Base-by-base conservation (phyloP, 257 asterid species). In the Ehretia macrophylla region DNA sequence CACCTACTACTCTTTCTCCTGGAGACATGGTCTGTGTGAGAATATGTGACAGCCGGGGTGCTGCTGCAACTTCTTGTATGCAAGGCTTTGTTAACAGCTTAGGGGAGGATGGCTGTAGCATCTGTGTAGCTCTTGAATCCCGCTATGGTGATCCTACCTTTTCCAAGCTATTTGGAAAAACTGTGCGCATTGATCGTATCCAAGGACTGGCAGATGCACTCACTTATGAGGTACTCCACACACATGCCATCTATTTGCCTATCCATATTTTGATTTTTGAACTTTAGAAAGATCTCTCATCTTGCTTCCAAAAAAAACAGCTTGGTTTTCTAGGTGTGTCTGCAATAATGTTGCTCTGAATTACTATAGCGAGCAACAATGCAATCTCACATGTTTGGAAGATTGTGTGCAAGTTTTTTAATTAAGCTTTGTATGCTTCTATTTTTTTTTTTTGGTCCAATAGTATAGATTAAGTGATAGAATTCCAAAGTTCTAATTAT, bases 11-110 rank as follows among this genome's bases (percentile, higher is more conserved):
- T 63, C 92, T 91, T 68, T 91, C 98, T 68, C 98, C 96, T 0
- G 98, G 98, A 38, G 98, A 91, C 81, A 91, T 91, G 98, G 95
- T 91, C 61, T 91, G 98, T n/a, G 88, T 91, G 56, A 83, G 96
- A 68, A 80, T 74, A 63, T 91, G 96, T 73, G 95, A 88, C 67
- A 82, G 79, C 44, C 83, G 94, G 75, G 96, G 98, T 42, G 98
- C 95, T 63, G 95, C 85, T 19, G 88, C 98, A 32, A 84, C 94
- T 8, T 88, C 98, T 72, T 84, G 84, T 81, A 76, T 91, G 80
- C 96, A 91, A 72, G 98, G 98, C 9, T 85, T 91, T 73, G 96
- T 91, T 59, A 75, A 91, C 72, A 84, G 79, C 74, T 73, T 91
- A 10, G 98, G 98, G 42, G 90, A 88, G 72, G 96, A 91, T 72